Evolutionary conservation across 2,329 filamentous ascomycete species (phyloP).

Genomic region (Colletotrichum incanum): DNA sequence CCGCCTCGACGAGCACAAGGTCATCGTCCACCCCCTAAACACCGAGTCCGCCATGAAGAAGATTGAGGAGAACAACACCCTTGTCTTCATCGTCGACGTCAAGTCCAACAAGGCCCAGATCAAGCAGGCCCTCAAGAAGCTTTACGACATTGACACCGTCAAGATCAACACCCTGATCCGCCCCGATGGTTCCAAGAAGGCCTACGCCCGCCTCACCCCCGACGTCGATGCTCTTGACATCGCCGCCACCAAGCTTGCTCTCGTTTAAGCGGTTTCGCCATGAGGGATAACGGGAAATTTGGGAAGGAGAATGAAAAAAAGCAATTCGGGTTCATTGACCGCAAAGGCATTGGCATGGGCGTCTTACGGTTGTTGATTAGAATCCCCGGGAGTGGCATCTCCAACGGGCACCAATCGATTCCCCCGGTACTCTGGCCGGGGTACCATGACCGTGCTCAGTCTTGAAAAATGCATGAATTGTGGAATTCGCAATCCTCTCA

Average conservation of each 20-base stretch:
- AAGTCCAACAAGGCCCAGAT: slow-evolving; percentile 99
- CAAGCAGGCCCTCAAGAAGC: slow-evolving; percentile 97
- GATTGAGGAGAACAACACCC: slow-evolving; percentile 99
- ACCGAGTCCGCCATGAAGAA: slow-evolving; percentile 99
- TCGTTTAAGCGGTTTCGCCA: slow-evolving; percentile 79
- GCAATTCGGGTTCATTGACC: slow-evolving; percentile 41
- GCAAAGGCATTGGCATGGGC: slow-evolving; percentile 45
- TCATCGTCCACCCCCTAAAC: slow-evolving; percentile 98
- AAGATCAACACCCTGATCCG: slow-evolving; percentile 99
- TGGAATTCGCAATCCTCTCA: background rate
- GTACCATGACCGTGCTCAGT: slow-evolving; percentile 34
- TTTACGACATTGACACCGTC: slow-evolving; percentile 97
- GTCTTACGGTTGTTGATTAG: slow-evolving; percentile 44
- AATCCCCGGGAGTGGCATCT: slow-evolving; percentile 32
- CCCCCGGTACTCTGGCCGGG: slow-evolving; percentile 31
- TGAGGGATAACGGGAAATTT: slow-evolving; percentile 4
- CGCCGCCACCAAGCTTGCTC: slow-evolving; percentile 97
- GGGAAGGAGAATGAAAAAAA: slow-evolving; percentile 25
- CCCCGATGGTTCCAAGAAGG: slow-evolving; percentile 99
- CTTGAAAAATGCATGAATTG: slow-evolving; percentile 19
- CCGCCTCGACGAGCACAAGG: slow-evolving; percentile 96
- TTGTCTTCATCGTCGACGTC: slow-evolving; percentile 96
- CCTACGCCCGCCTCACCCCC: slow-evolving; percentile 93
- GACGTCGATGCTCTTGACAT: slow-evolving; percentile 99
- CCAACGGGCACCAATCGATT: slow-evolving; percentile 38